Evolutionary conservation across 2,329 filamentous ascomycete species (phyloP).

Genomic region (Dothiorella sarmentorum): DNA sequence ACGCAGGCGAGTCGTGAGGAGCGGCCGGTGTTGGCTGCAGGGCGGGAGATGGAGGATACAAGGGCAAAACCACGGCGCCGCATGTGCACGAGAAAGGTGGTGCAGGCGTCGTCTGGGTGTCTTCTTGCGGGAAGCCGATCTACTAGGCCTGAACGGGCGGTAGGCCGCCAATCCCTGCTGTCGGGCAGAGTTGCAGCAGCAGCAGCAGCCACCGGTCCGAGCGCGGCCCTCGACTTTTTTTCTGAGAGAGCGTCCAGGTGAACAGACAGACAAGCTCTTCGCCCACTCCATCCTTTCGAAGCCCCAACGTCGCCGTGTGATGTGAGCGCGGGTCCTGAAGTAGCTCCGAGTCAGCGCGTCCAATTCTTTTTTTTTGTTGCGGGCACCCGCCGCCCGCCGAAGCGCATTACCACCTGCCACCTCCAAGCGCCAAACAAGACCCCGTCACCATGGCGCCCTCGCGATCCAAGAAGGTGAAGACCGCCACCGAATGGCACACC

Average conservation of each 20-base stretch:
- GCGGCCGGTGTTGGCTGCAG: slow-evolving; percentile 4
- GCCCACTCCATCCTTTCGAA: not conserved
- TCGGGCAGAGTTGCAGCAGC: slow-evolving; percentile 4
- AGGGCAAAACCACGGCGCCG: slow-evolving; percentile 13
- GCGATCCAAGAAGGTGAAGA: slow-evolving; percentile 21
- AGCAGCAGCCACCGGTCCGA: not conserved
- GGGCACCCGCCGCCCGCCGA: not conserved
- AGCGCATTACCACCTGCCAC: not conserved
- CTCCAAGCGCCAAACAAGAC: not conserved
- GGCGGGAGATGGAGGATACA: slow-evolving; percentile 16
- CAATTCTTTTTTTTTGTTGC: not conserved
- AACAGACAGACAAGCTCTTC: not conserved
- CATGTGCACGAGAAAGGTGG: slow-evolving; percentile 16
- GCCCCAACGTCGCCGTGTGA: not conserved
- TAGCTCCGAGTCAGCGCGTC: not conserved
- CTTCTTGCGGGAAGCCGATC: slow-evolving; percentile 14
- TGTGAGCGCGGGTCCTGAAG: not conserved
- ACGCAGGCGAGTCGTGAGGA: slow-evolving; percentile 10
- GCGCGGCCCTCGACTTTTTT: slow-evolving; percentile 9
- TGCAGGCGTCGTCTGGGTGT: slow-evolving; percentile 13
- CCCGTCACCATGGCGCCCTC: slow-evolving; percentile 11
- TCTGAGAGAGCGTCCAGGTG: not conserved
- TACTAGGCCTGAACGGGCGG: slow-evolving; percentile 4
- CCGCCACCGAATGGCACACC: slow-evolving; percentile 70
- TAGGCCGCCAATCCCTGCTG: slow-evolving; percentile 3